These are phyloP conservation scores for Fragaria nilgerrensis DNA, from an alignment of 306 rosid species.

Conservation along the genomic window DNA sequence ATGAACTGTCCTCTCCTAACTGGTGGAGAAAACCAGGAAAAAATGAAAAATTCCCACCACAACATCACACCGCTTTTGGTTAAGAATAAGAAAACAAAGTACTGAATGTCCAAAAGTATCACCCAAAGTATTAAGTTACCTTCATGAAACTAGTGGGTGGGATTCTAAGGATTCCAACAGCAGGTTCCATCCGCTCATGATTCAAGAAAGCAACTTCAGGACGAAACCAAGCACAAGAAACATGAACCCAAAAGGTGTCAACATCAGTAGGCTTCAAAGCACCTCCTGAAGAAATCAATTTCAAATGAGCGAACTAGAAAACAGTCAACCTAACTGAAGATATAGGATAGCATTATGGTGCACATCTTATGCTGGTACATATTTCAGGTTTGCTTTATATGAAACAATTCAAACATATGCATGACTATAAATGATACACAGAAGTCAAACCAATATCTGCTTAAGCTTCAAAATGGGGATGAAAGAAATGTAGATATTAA, in stretches of 20 bases:
- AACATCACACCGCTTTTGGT: not conserved
- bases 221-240: constrained; percentile 95
- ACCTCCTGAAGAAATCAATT: constrained; percentile 64
- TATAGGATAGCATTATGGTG: not conserved
- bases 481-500: not conserved
- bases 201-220: constrained; percentile 79
- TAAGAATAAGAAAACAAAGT: not conserved
- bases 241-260: constrained; percentile 87
- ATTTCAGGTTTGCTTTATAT: not conserved
- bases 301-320: constrained; percentile 6
- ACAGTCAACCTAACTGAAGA: constrained; percentile 12
- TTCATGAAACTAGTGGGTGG: constrained; percentile 69
- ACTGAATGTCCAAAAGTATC: not conserved
- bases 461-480: not conserved
- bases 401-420: not conserved
- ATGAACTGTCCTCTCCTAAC: not conserved
- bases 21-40: not conserved
- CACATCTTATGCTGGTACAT: not conserved
- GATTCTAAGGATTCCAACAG: constrained; percentile 79
- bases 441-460: not conserved
- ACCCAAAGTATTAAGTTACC: constrained; percentile 41
- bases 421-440: not conserved
- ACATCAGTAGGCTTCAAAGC: constrained; percentile 97
- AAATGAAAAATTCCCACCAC: not conserved
- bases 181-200: constrained; percentile 91